Conservation (phyloP, 306 rosid genomes). For the Medicago truncatula region DNA sequence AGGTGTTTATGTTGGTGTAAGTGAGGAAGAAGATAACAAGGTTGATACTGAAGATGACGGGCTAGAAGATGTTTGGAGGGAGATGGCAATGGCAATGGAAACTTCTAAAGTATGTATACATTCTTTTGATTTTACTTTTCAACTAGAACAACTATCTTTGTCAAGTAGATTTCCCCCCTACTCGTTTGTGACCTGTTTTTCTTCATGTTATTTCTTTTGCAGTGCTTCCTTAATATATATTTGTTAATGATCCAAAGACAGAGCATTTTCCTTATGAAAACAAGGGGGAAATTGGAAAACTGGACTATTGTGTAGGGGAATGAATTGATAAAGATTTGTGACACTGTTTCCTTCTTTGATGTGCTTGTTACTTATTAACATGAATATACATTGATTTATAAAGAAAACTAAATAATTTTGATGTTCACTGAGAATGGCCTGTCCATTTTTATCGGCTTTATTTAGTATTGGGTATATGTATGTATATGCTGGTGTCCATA, state of each 20-base stretch:
- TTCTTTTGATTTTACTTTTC: slow-evolving; percentile 28
- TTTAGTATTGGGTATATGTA: neutral
- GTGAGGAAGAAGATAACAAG: slow-evolving; percentile 53
- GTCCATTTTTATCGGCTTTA: neutral
- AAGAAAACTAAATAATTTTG: slow-evolving; percentile 8
- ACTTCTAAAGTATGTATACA: slow-evolving; percentile 65
- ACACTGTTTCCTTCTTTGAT: slow-evolving; percentile 13
- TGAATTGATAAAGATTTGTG: slow-evolving; percentile 10
- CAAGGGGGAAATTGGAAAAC: slow-evolving; percentile 5
- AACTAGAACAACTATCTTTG: slow-evolving; percentile 11
- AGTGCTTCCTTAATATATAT: slow-evolving; percentile 6
- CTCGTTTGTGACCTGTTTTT: neutral
- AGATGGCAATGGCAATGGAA: slow-evolving; percentile 83
- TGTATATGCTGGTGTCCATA: neutral
- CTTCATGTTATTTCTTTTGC: neutral
- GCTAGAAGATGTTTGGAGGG: slow-evolving; percentile 82
- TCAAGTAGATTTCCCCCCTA: neutral
- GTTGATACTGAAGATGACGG: slow-evolving; percentile 64
- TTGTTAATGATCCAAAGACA: slow-evolving; percentile 11
- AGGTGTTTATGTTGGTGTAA: slow-evolving; percentile 77
- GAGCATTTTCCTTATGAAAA: neutral
- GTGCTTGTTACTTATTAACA: slow-evolving; percentile 10
- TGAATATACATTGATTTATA: slow-evolving; percentile 17
- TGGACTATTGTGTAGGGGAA: neutral
- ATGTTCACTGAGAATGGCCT: neutral